These are phyloP conservation scores for Boletellus ananas DNA, from an alignment of 768 basidiomycete species.

Conservation along the genomic window DNA sequence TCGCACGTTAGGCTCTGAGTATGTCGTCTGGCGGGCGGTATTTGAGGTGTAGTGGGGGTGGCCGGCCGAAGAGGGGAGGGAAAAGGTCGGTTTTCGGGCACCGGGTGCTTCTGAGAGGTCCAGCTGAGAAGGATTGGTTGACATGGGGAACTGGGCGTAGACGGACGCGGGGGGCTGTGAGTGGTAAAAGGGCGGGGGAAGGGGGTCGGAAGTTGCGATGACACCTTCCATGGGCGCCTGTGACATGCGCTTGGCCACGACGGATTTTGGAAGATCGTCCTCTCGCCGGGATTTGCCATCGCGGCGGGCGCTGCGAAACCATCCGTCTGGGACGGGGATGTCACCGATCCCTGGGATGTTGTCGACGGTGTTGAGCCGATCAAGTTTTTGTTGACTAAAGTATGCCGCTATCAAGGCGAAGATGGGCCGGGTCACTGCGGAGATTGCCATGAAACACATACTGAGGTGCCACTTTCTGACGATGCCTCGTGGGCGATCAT, in stretches of 20 bases:
- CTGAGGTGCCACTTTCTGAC: slow-evolving; percentile 53
- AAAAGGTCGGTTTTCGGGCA: slow-evolving; percentile 28
- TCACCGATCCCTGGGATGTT: slow-evolving; percentile 63
- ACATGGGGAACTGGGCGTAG: slow-evolving; percentile 33
- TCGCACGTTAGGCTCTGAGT: slow-evolving; percentile 29
- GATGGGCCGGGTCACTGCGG: slow-evolving; percentile 18
- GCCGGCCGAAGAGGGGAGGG: slow-evolving; percentile 28
- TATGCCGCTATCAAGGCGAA: slow-evolving; percentile 59
- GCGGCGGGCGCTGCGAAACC: slow-evolving; percentile 75
- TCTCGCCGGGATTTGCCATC: slow-evolving; percentile 47
- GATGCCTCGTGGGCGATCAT: slow-evolving; percentile 39
- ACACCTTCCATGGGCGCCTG: slow-evolving; percentile 31
- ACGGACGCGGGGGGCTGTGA: slow-evolving; percentile 21
- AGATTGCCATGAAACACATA: slow-evolving; percentile 36
- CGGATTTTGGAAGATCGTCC: slow-evolving; percentile 45
- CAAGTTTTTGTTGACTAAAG: slow-evolving; percentile 75
- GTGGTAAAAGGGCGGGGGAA: slow-evolving; percentile 21
- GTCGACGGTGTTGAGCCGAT: slow-evolving; percentile 69
- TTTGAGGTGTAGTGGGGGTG: slow-evolving; percentile 20
- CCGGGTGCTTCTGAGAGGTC: slow-evolving; percentile 21
- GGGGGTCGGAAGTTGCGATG: slow-evolving; percentile 18
- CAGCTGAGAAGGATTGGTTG: slow-evolving; percentile 24
- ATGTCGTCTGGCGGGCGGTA: slow-evolving; percentile 28
- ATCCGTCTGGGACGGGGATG: slow-evolving; percentile 66
- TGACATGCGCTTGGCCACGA: slow-evolving; percentile 37